Percentiles rank a stretch among this genome's conserved stretches.
phyloP scores from a whole-genome alignment of 345 rosid genomes.

The Populus alba region DNA sequence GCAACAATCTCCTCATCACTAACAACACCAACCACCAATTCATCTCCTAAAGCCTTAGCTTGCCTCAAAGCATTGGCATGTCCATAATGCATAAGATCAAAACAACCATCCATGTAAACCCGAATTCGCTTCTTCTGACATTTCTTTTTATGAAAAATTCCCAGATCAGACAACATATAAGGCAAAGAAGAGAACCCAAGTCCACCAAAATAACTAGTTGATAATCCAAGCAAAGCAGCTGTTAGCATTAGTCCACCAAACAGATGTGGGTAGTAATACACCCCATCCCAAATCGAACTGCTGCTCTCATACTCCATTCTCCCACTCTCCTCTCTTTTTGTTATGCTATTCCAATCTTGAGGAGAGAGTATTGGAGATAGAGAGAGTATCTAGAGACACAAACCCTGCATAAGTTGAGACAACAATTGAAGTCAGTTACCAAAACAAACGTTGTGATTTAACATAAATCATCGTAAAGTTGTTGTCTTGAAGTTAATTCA shows the following conservation, averaged over 20 bases:
- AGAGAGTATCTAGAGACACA: not conserved
- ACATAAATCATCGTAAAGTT: not conserved
- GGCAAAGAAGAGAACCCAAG: constrained; percentile 46
- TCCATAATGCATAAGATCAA: constrained; percentile 97
- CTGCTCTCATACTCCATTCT: constrained; percentile 52
- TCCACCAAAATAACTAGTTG: constrained; percentile 61
- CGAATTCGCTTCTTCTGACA: constrained; percentile 55
- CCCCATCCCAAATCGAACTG: constrained; percentile 64
- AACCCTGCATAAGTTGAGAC: not conserved
- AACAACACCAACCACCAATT: constrained; percentile 86
- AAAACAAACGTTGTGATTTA: not conserved
- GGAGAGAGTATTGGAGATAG: not conserved
- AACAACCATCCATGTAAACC: constrained; percentile 98
- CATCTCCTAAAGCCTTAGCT: constrained; percentile 87
- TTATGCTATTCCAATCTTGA: not conserved
- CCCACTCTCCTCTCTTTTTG: not conserved
- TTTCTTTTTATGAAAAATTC: constrained; percentile 41
- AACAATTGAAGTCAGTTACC: not conserved
- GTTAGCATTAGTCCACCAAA: constrained; percentile 67
- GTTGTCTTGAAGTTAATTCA: not conserved
- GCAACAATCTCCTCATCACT: constrained; percentile 93
- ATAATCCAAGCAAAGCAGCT: constrained; percentile 59
- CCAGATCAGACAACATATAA: constrained; percentile 38
- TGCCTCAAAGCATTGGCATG: constrained; percentile 90
- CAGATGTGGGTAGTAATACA: constrained; percentile 51